These are phyloP conservation scores for Gossypium raimondii DNA, from an alignment of 345 rosid species.

Conservation along the genomic window DNA sequence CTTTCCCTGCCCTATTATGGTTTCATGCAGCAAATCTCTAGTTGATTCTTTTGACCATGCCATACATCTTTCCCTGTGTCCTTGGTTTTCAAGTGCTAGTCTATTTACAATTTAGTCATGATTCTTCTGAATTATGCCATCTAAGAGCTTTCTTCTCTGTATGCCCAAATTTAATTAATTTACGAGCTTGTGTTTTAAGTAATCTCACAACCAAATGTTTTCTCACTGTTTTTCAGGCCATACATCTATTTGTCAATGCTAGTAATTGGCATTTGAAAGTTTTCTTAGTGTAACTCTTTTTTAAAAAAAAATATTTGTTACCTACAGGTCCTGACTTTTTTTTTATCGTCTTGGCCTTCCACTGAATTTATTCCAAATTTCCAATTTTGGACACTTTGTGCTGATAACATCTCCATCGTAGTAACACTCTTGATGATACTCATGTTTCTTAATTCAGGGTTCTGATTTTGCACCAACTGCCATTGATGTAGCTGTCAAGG, in stretches of 20 bases:
- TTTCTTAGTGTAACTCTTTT: neutral
- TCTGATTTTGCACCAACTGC: conserved; percentile 63
- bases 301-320: neutral
- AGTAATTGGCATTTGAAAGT: neutral
- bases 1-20: neutral
- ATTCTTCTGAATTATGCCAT: neutral
- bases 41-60: neutral
- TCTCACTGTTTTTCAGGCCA: neutral
- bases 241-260: neutral
- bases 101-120: neutral
- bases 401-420: neutral
- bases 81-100: neutral
- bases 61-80: neutral
- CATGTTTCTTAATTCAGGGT: conserved; percentile 35
- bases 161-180: neutral
- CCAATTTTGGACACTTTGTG: neutral
- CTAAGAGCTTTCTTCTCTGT: neutral
- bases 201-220: neutral
- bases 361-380: neutral
- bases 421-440: conserved; percentile 8
- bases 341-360: neutral
- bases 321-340: neutral
- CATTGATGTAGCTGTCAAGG: conserved; percentile 59
- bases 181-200: neutral
- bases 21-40: neutral